Base-by-base conservation (phyloP, 2,329 filamentous ascomycete genomes). In the Lojkania enalia region DNA sequence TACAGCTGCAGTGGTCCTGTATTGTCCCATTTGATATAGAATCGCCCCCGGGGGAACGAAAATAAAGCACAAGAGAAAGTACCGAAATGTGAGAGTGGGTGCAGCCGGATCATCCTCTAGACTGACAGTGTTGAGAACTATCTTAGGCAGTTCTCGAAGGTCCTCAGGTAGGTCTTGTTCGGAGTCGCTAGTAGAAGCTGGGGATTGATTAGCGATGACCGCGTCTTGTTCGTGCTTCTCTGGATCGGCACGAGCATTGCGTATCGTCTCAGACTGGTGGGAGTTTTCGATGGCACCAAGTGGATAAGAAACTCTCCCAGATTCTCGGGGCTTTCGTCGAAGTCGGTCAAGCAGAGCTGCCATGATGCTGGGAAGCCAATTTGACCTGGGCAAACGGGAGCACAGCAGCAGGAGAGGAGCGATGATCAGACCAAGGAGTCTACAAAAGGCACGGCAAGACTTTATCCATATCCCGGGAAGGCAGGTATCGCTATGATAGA, bases 11-110 rank as follows among this genome's bases (percentile, higher is more conserved):
- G 81, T 83, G 1, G 81, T 83, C 33, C 81, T 74, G 55, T 75
- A 84, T 37, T 75, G 71, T 48, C 74, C 76, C 73, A 82, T 77
- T 55, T 79, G 76, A 4, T 77, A 79, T 2, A 84, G 59, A 51
- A 83, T 79, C 2, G 80, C 80, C 2, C 80, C 81, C 0, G 80
- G 79, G 1, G 76, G 71, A 33, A 82, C 75, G 54, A 83, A 82
- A 14, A 83, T 48, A 42, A 79, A 60, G 4, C 76, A 73, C 18
- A 83, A 67, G 18, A 83, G 39, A 54, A 83, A 80, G 55, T 82
- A 84, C 19, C 81, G 77, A 51, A 84, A 83, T 1, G 81, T 84
- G 16, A 84, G 67, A 11, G 78, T 81, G 1, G 78, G 77, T 20
- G 80, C 66, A 2, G 67, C 74, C 0, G 80, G 73, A 54, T 84